Base-by-base conservation (phyloP, 2,329 filamentous ascomycete genomes). In the Pyricularia pennisetigena region DNA sequence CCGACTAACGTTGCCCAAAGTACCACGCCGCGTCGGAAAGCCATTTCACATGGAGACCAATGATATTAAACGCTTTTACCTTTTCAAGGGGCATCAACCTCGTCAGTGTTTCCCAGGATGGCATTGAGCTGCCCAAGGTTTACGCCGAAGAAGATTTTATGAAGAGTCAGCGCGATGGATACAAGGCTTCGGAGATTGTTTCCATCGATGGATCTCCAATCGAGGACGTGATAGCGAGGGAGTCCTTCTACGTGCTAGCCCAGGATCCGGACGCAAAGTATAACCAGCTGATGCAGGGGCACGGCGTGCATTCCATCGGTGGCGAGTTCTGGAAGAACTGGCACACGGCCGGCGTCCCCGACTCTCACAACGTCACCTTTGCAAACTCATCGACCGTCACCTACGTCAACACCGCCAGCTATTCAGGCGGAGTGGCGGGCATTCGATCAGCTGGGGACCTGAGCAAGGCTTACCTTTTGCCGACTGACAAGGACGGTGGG, bases 91-190 rank as follows among this genome's bases (percentile, higher is more conserved):
- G 49, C 8, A 2, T 59, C 49, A 16, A 80, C 74, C 69, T 89
- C 73, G 75, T 80, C 7, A 80, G 78, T 10, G 72, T 78, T 65
- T 77, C 76, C 70, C 73, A 78, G 61, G 76, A 79, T 28, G 73
- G 75, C 67, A 68, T 67, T 10, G 71, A 71, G 10, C 69, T 75
- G 68, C 75, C 77, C 68, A 79, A 82, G 10, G 80, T 88, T 20
- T 83, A 82, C 68, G 77, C 86, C 2, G 86, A 87, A 68, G 69
- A 66, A 9, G 67, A 72, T 66, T 63, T 72, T 62, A 26, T 70
- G 23, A 54, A 73, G 70, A 68, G 20, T 10, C 69, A 12, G 26
- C n/a, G 24, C 35, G 72, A 69, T 69, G 72, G 73, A 23, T 70
- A 71, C 1, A 68, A 72, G 4, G 73, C 74, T 3, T 70, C 71